Percentiles rank a stretch among this genome's conserved stretches.
Conservation (phyloP, 257 asterid genomes). For the Nicotiana benthamiana region DNA sequence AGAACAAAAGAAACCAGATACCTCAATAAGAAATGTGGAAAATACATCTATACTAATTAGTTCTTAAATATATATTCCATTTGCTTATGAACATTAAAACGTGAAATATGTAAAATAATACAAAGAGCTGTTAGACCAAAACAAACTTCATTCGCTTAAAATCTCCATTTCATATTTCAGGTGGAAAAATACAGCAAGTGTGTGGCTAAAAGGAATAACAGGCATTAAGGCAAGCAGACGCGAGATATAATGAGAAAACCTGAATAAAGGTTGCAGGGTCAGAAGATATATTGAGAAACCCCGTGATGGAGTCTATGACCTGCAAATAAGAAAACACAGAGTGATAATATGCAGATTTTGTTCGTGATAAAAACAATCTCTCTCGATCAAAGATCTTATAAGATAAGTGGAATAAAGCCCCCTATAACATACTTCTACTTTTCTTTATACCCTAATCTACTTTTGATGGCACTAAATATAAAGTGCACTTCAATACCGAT, state of each 20-base stretch:
- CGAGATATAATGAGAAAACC: slow-evolving; percentile 31
- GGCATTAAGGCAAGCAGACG: not conserved
- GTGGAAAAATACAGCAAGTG: not conserved
- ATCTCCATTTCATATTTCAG: not conserved
- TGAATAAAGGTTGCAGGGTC: slow-evolving; percentile 77
- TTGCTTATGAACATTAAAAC: slow-evolving; percentile 30
- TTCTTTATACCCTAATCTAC: not conserved
- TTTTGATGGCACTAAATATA: not conserved
- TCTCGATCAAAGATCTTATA: not conserved
- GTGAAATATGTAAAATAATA: not conserved
- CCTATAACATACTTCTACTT: not conserved
- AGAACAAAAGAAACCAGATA: not conserved
- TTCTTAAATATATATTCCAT: slow-evolving; percentile 19
- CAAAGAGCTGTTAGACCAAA: not conserved
- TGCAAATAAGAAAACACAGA: slow-evolving; percentile 23
- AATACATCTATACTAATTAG: not conserved
- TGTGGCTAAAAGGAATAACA: not conserved
- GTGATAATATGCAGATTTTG: not conserved
- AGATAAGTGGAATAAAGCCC: not conserved
- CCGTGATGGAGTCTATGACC: slow-evolving; percentile 63
- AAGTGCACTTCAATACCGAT: slow-evolving; percentile 36
- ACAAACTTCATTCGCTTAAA: not conserved
- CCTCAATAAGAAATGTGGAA: not conserved
- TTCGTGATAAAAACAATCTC: not conserved
- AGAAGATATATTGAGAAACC: slow-evolving; percentile 48